phyloP scores from a whole-genome alignment of 2,329 filamentous ascomycete genomes.

The Sarocladium kiliense region DNA sequence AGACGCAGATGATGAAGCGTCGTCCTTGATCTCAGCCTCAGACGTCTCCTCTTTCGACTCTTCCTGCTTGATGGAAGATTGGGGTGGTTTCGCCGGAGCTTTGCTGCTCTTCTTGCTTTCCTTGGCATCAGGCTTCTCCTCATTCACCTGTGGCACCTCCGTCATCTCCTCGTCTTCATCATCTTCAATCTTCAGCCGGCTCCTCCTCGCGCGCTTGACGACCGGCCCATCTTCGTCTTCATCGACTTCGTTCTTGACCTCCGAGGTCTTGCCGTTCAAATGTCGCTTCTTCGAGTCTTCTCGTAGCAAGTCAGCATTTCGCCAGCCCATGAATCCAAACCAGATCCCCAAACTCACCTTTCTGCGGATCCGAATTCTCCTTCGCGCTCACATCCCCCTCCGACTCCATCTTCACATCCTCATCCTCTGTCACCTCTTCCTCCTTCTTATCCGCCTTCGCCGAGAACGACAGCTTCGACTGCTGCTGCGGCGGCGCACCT shows the following conservation, averaged over 20 bases:
- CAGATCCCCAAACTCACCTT: conserved; percentile 26
- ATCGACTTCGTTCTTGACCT: conserved; percentile 22
- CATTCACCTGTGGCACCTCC: conserved; percentile 18
- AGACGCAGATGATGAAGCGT: conserved; percentile 25
- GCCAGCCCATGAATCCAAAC: neutral
- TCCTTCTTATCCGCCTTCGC: conserved; percentile 41
- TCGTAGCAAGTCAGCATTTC: conserved; percentile 7
- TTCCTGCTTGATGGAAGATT: conserved; percentile 21
- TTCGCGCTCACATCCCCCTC: conserved; percentile 22
- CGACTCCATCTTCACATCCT: conserved; percentile 19
- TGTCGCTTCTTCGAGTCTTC: conserved; percentile 42
- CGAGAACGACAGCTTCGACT: conserved; percentile 74
- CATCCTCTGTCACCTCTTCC: conserved; percentile 23
- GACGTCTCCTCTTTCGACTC: conserved; percentile 21
- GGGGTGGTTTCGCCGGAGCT: conserved; percentile 13
- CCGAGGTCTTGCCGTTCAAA: conserved; percentile 17
- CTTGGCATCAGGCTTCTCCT: conserved; percentile 14
- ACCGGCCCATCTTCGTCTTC: conserved; percentile 55
- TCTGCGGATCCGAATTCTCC: conserved; percentile 32
- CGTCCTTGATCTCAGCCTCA: conserved; percentile 16
- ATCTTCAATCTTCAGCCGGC: conserved; percentile 43
- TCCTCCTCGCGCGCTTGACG: conserved; percentile 50
- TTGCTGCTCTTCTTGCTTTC: conserved; percentile 17
- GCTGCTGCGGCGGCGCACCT: conserved; percentile 55
- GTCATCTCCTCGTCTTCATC: conserved; percentile 46